Base-by-base conservation (phyloP, 2,329 filamentous ascomycete species). In the Orbilia oligospora region DNA sequence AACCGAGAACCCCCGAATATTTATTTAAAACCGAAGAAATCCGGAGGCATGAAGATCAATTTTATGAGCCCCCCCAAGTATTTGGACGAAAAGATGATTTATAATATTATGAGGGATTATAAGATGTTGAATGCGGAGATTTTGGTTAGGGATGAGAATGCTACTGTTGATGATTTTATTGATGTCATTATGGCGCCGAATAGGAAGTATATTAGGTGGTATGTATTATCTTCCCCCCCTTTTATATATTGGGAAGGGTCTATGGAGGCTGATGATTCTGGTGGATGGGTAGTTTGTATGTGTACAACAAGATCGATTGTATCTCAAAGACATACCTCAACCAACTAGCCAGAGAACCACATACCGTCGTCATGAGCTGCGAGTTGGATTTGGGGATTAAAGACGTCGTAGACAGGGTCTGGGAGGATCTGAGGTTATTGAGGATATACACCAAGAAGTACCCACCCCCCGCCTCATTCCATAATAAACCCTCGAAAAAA, bases 151-250 rank as follows among this genome's bases (percentile, higher is more conserved):
- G 96, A 99, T 84, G 96, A 99, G 83, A 91, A 97, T 84, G 89
- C 92, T 48, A 98, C 96, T 0, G 94, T 99, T 41, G 96, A 99
- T 86, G 95, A 99, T 85, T 92, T 99, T 85, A 99, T 99, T 86
- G 96, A 99, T 85, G 94, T 97, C 79, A 97, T 99, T 85, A 98
- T 98, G 95, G 97, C 96, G 85, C 93, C 97, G 84, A 96, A 99
- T 87, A 88, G 96, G 83, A 99, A 97, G 85, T 99, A 99, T 87
- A 97, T 99, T 87, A 89, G 89, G 83, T 92, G 90, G 87, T 87
- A 82, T 71, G 82, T 77, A 30, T 10, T 41, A 3, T 18, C 22
- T 20, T 33, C 10, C 20, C 33, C 33, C 14, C 5, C 44, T 4
- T 64, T 20, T 51, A 41, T 22, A 33, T 30, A 5, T 14, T 20